phyloP scores from a whole-genome alignment of 345 rosid species.

The Cardamine resedifolia region DNA sequence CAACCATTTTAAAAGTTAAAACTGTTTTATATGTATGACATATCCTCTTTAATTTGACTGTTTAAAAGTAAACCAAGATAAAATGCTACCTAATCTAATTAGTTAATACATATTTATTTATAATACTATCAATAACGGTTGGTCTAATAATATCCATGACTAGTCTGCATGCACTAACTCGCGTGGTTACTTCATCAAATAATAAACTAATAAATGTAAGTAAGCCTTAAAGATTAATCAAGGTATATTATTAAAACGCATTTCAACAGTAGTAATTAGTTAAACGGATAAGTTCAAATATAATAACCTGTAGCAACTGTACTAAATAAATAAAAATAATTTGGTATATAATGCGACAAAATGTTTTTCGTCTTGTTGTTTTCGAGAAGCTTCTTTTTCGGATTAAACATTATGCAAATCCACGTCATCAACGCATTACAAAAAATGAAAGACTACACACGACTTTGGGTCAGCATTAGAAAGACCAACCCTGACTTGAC shows the following conservation, averaged over 20 bases:
- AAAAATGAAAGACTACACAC: constrained; percentile 26
- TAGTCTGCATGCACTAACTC: not conserved
- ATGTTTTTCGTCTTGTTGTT: constrained; percentile 21
- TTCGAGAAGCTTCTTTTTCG: constrained; percentile 29
- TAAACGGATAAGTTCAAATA: not conserved
- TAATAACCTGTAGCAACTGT: not conserved
- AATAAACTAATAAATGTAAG: not conserved
- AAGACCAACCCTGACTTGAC: constrained; percentile 29
- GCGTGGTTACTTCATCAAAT: not conserved
- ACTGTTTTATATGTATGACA: not conserved
- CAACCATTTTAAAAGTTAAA: not conserved
- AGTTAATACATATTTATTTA: not conserved
- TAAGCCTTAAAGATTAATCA: not conserved
- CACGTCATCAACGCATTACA: constrained; percentile 35
- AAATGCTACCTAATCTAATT: not conserved
- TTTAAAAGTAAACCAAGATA: not conserved
- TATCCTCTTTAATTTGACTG: not conserved
- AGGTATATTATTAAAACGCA: constrained; percentile 1
- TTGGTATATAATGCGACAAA: constrained; percentile 21
- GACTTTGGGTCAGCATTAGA: constrained; percentile 20
- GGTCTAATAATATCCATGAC: not conserved
- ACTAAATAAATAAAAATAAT: not conserved
- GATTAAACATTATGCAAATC: constrained; percentile 22
- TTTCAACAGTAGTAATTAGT: not conserved
- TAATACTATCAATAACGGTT: not conserved